Base-by-base conservation (phyloP, 805 yeast genomes). In the Ascoidea rubescens region DNA sequence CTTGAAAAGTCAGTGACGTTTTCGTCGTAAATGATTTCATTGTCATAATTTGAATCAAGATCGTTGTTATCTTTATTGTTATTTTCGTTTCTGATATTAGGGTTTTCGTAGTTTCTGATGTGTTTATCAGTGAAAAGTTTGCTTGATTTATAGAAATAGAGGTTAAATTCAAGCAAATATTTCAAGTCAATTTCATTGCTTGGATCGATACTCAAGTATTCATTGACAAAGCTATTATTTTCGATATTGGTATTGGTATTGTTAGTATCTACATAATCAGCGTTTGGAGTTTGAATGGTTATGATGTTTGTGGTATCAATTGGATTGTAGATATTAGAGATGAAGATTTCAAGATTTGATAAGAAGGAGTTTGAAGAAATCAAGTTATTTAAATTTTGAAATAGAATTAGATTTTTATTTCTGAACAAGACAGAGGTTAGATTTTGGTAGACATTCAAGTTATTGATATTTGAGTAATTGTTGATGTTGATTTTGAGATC, bases 1-100 rank as follows among this genome's bases (percentile, higher is more conserved):
- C 49, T 31, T n/a, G 53, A 55, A 46, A 55, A 55, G n/a, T 55
- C 55, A n/a, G 52, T 53, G 8, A 51, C n/a, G 31, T 14, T 32
- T 37, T 16, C 42, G 16, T 14, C 28, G 62, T 37, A 37, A 4
- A 10, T 14, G 4, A 10, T 14, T 10, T 37, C 43, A 8, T 37
- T 37, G 14, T 37, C 14, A 37, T 37, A 10, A 4, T 37, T 37
- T 10, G 8, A 10, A 37, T 37, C 14, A 37, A 10, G 8, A 37
- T 37, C 14, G 14, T 37, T 37, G 14, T 37, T 37, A 37, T 37
- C 14, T 10, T 37, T 37, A 37, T 37, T 37, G 14, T 2, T 37
- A 37, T 37, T 37, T 10, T 37, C 14, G 14, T 37, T 37, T 37
- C 14, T 10, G 14, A 14, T 37, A 10, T 37, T 37, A 37, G 8